A percentile compares a stretch with the other conserved stretches of the same genome.
Evolutionary conservation across 2,329 filamentous ascomycete genomes (phyloP).

Genomic region (Venturia effusa): DNA sequence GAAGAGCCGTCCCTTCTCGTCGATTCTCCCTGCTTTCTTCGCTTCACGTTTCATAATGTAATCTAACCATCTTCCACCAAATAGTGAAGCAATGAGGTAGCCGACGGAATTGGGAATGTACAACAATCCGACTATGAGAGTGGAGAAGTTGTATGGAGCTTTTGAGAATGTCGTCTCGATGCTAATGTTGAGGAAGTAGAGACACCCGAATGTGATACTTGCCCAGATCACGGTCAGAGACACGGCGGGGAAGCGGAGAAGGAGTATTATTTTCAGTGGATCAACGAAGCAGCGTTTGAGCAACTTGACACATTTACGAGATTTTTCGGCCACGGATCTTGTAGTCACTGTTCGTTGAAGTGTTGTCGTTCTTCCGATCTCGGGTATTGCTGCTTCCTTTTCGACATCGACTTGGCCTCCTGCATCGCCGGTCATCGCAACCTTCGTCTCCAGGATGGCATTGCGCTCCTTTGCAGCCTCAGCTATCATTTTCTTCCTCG

Average conservation of each 20-base stretch:
- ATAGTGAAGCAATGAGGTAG: slow-evolving; percentile 24
- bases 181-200: slow-evolving; percentile 30
- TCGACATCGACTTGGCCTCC: neutral
- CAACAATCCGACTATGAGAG: slow-evolving; percentile 25
- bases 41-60: slow-evolving; percentile 30
- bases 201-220: slow-evolving; percentile 27
- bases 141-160: slow-evolving; percentile 25
- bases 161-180: slow-evolving; percentile 25
- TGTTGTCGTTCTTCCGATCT: neutral
- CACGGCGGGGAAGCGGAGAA: slow-evolving; percentile 28
- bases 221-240: slow-evolving; percentile 29
- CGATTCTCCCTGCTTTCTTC: slow-evolving; percentile 24
- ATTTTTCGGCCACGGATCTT: slow-evolving; percentile 13
- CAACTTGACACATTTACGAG: slow-evolving; percentile 19
- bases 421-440: neutral
- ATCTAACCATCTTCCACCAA: slow-evolving; percentile 31
- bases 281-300: slow-evolving; percentile 28
- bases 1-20: slow-evolving; percentile 24
- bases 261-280: slow-evolving; percentile 27
- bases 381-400: neutral
- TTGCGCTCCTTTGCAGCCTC: slow-evolving; percentile 15
- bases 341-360: neutral
- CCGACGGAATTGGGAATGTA: slow-evolving; percentile 28
- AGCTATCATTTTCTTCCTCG: slow-evolving; percentile 9
- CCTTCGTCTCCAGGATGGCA: neutral